These are phyloP conservation scores for Cryptococcus hybrid DNA, from an alignment of 1,284 basidiomycete species.

Conservation along the genomic window DNA sequence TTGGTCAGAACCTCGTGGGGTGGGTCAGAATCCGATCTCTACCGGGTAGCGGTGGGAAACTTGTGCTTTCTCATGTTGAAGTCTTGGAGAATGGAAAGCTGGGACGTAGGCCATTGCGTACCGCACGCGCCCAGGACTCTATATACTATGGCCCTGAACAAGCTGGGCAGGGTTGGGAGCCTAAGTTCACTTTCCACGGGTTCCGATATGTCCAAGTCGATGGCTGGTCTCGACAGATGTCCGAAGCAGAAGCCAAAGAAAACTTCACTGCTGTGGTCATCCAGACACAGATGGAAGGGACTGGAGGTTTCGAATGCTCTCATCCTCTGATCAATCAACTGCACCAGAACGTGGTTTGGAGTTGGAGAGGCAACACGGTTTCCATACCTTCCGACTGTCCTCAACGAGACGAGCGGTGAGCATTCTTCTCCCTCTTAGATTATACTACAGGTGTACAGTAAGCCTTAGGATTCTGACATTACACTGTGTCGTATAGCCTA, in stretches of 20 bases:
- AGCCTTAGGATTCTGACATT: no score
- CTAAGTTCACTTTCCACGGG: constrained; percentile 40
- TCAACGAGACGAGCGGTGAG: constrained; percentile 38
- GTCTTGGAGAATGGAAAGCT: constrained; percentile 38
- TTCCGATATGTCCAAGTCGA: constrained; percentile 27
- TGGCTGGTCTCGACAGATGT: not conserved
- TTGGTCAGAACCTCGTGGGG: constrained; percentile 43
- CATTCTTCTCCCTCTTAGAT: no score
- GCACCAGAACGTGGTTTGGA: constrained; percentile 36
- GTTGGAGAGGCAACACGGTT: constrained; percentile 36
- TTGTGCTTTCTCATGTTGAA: constrained; percentile 30
- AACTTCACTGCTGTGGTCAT: constrained; percentile 31
- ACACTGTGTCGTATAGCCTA: constrained; percentile 3
- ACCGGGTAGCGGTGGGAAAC: not conserved
- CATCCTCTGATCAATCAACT: constrained; percentile 32
- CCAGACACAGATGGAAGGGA: constrained; percentile 26
- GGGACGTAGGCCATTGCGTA: constrained; percentile 32
- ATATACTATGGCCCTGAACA: constrained; percentile 18
- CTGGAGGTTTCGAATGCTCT: constrained; percentile 30
- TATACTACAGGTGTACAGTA: no score
- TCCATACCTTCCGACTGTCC: constrained; percentile 43
- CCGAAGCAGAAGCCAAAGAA: not conserved
- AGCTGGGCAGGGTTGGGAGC: constrained; percentile 21
- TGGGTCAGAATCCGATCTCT: constrained; percentile 22
- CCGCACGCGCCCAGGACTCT: constrained; percentile 16